Conservation (phyloP, 352 stramenopile genomes). For the Pythium volutum region DNA sequence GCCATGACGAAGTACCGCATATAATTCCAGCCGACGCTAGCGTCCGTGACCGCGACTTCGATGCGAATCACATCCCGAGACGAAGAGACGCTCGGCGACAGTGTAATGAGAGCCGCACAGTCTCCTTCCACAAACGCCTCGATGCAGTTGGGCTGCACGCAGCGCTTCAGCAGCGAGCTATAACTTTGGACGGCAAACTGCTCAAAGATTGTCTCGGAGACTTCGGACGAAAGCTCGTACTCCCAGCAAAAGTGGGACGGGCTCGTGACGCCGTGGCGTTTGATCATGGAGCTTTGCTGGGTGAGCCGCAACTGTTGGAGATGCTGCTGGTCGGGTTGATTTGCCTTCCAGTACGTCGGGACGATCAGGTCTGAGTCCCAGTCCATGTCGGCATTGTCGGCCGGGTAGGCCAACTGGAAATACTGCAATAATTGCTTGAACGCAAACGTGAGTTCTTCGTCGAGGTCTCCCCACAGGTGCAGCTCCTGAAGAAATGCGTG, state of each 20-base stretch:
- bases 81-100: not conserved
- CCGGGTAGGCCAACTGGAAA: constrained; percentile 22
- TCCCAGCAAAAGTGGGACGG: constrained; percentile 27
- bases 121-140: constrained; percentile 14
- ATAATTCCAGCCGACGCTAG: not conserved
- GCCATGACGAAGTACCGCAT: constrained; percentile 22
- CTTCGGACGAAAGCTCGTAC: constrained; percentile 23
- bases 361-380: constrained; percentile 24
- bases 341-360: constrained; percentile 21
- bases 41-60: constrained; percentile 11
- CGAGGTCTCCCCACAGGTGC: constrained; percentile 9
- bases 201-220: constrained; percentile 31
- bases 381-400: constrained; percentile 13
- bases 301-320: not conserved
- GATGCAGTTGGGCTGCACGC: constrained; percentile 6
- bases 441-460: constrained; percentile 13
- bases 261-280: constrained; percentile 4
- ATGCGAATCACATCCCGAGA: constrained; percentile 17
- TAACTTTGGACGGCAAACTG: constrained; percentile 31
- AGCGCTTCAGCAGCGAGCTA: constrained; percentile 17
- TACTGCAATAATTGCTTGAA: constrained; percentile 24
- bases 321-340: not conserved
- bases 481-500: constrained; percentile 8
- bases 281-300: not conserved
- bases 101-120: constrained; percentile 10